Conservation (phyloP, 768 basidiomycete genomes). For the Kwoniella pini region DNA sequence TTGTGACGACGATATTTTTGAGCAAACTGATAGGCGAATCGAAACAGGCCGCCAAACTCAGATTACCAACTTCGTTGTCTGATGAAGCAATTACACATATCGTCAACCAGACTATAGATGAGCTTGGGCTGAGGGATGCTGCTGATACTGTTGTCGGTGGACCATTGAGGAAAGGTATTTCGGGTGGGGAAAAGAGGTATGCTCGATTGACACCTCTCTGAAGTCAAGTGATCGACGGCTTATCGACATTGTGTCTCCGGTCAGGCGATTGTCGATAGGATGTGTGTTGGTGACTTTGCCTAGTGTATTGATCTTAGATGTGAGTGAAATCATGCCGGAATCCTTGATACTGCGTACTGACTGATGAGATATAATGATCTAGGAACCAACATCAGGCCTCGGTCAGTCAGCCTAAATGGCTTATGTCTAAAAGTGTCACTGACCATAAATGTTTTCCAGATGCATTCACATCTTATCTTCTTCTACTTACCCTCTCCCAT, state of each 20-base stretch:
- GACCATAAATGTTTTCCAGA: too few relatives aligned
- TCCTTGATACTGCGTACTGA: too few relatives aligned
- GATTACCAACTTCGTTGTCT: constrained; percentile 58
- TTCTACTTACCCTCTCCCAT: constrained; percentile 48
- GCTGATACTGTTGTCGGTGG: constrained; percentile 63
- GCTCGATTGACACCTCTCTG: constrained; percentile 38
- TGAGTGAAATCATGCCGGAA: constrained; percentile 27
- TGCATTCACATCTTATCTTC: constrained; percentile 51
- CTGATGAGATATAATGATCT: too few relatives aligned
- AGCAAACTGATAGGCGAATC: background rate
- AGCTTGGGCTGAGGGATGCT: constrained; percentile 58
- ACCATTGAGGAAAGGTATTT: constrained; percentile 64
- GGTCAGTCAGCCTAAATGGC: constrained; percentile 17
- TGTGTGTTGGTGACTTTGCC: constrained; percentile 65
- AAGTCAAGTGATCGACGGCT: too few relatives aligned
- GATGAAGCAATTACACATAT: constrained; percentile 49
- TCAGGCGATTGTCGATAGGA: constrained; percentile 58
- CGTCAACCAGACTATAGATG: constrained; percentile 58
- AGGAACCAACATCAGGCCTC: constrained; percentile 44
- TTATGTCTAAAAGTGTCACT: background rate
- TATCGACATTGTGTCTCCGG: background rate
- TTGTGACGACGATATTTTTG: background rate
- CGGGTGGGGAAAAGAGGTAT: constrained; percentile 68
- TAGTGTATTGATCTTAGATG: constrained; percentile 66
- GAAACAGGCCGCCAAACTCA: constrained; percentile 53